A percentile compares a stretch with the other conserved stretches of the same genome.
These are phyloP conservation scores for Nitzschia sp. DNA, from an alignment of 108 stramenopile species.

Conservation along the genomic window DNA sequence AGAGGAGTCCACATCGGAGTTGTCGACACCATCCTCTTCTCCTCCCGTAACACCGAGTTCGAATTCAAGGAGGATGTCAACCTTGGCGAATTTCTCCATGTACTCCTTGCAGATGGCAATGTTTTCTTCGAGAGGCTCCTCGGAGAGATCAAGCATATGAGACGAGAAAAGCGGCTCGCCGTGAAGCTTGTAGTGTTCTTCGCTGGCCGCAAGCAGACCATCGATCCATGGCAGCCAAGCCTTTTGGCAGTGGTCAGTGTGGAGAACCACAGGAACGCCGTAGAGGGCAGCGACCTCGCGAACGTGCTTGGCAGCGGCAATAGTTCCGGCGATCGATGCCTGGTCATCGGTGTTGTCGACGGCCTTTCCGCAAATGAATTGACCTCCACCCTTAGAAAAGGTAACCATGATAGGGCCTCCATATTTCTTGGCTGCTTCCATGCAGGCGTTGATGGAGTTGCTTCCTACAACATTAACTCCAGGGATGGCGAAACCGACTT, in stretches of 20 bases:
- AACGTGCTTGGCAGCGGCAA: slow-evolving; percentile 93
- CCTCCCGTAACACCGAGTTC: slow-evolving; percentile 98
- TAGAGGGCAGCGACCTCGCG: slow-evolving; percentile 93
- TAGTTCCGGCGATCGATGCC: slow-evolving; percentile 89
- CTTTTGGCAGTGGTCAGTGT: slow-evolving; percentile 97
- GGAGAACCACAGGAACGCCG: slow-evolving; percentile 93
- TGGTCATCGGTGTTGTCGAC: slow-evolving; percentile 78
- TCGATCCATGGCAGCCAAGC: slow-evolving; percentile 96
- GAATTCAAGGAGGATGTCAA: slow-evolving; percentile 93
- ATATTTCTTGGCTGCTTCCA: slow-evolving; percentile 93
- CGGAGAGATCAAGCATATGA: slow-evolving; percentile 97
- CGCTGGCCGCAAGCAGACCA: slow-evolving; percentile 87
- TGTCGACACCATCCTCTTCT: slow-evolving; percentile 97
- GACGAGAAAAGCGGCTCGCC: slow-evolving; percentile 93
- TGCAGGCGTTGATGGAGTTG: slow-evolving; percentile 91
- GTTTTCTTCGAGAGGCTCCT: slow-evolving; percentile 97
- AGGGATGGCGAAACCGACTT: slow-evolving; percentile 89
- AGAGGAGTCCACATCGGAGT: slow-evolving; percentile 86
- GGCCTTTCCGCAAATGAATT: slow-evolving; percentile 93
- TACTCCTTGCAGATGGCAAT: slow-evolving; percentile 94
- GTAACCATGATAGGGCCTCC: slow-evolving; percentile 92
- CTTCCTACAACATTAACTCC: slow-evolving; percentile 93
- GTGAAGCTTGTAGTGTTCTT: slow-evolving; percentile 84
- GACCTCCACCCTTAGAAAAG: slow-evolving; percentile 95
- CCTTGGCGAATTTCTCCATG: slow-evolving; percentile 86